These are phyloP conservation scores for Neltuma alba DNA, from an alignment of 306 rosid genomes.

Conservation along the genomic window DNA sequence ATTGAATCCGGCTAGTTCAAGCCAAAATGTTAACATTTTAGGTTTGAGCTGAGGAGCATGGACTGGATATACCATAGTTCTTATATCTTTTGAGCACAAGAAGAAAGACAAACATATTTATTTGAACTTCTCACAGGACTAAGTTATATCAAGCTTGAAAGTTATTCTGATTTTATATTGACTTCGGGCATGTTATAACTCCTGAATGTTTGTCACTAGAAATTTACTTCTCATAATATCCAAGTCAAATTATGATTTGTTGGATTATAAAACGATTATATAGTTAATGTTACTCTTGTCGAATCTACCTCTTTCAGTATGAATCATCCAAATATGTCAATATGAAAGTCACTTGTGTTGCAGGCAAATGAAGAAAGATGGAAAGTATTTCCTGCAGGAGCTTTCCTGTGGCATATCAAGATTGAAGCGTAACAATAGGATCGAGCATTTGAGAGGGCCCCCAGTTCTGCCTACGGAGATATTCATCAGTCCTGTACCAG, in stretches of 20 bases:
- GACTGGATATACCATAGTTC: background rate
- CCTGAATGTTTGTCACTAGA: background rate
- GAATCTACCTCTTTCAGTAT: background rate
- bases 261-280: background rate
- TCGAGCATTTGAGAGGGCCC: constrained; percentile 54
- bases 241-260: background rate
- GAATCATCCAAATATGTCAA: constrained; percentile 21
- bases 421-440: constrained; percentile 48
- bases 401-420: constrained; percentile 67
- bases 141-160: background rate
- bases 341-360: constrained; percentile 12
- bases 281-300: background rate
- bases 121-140: background rate
- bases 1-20: background rate
- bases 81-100: background rate
- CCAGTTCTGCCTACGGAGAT: constrained; percentile 21
- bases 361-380: constrained; percentile 79
- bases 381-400: constrained; percentile 50
- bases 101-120: background rate
- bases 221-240: background rate
- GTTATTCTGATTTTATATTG: background rate
- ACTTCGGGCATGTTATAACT: background rate
- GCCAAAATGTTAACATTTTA: background rate
- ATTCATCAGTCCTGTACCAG: constrained; percentile 48
- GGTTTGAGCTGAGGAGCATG: background rate